Base-by-base conservation (phyloP, 2,329 filamentous ascomycete genomes). In the Penicillium polonicum region DNA sequence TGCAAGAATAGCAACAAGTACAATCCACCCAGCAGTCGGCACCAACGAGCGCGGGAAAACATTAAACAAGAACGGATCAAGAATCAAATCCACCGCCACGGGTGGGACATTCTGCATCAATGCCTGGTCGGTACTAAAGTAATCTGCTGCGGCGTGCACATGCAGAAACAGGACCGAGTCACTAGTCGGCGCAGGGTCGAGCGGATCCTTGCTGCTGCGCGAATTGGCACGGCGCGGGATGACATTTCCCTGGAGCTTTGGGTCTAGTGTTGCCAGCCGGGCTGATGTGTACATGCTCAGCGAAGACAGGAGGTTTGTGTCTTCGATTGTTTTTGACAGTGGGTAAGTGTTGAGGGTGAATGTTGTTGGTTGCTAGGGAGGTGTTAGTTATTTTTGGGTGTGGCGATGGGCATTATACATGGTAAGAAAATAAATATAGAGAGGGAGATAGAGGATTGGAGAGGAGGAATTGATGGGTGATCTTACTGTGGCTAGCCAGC, bases 401-500 rank as follows among this genome's bases (percentile, higher is more conserved):
- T 27, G 8, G 17, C 2, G 13, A 35, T 35, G 5, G 51, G 9
- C 4, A 46, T 31, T 42, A 52, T n/a, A 56, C 31, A 23, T 58
- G 48, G 48, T 15, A 44, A 49, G 6, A 45, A n/a, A 3, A 19
- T 1, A 19, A 15, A 53, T 17, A 53, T 6, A 33, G 5, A 35
- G 5, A 21, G 25, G 21, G 9, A 15, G 1, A 23, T 25, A 23
- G 19, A 41, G 8, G 21, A 15, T 39, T 27, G 17, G 15, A 7
- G 39, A 2, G 19, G 10, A n/a, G 5, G 41, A 21, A 25, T 27
- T 35, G n/a, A 4, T 13, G 19, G 13, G 6, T 27, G 17, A 5
- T 41, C 89, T 76, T 82, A 96, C 93, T 60, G 88, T 94, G 41
- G 94, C 94, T 59, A 91, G 83, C 92, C 93, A 99, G 78, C 93